Base-by-base conservation (phyloP, 176 grass and related monocot species). In the Musa troglodytarum region DNA sequence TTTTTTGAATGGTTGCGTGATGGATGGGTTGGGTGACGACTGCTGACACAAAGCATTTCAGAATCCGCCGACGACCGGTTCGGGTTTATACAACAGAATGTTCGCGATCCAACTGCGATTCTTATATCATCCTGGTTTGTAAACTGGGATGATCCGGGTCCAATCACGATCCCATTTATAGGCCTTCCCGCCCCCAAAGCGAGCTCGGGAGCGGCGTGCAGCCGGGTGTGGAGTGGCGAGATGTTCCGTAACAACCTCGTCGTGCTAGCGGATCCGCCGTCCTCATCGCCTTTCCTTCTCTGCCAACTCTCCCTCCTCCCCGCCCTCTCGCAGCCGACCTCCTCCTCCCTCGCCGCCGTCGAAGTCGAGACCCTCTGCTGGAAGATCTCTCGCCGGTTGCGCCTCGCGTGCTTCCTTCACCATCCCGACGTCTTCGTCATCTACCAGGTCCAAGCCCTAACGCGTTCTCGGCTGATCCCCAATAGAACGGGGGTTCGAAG, bases 221-320 rank as follows among this genome's bases (percentile, higher is more conserved):
- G 66, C 15, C 8, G 29, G 64, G 29, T 58, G 3, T 49, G 9
- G 11, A 68, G 49, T 0, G 10, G 20, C 1, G 16, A 14, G 71
- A 89, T 92, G 89, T 96, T 96, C 76, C 77, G 78, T 54, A 89
- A 90, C 73, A 88, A 83, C 82, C 85, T 96, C 71, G 68, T 92
- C 15, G 74, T 92, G 9, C 86, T 82, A 57, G 82, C 82, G 53
- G 70, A 59, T 65, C 49, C 68, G 28, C 43, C 68, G 5, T 17
- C 56, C 17, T 43, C 92, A 8, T 49, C 83, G 8, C 54, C 89
- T 13, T 63, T 78, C 61, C 67, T 86, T 23, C 56, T 81, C 51
- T 64, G 77, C 68, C 56, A 59, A 50, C 80, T 73, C 54, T 17
- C 68, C 64, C 58, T 69, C 68, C 52, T 74, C 63, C 52, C 1